Evolutionary conservation across 2,329 filamentous ascomycete genomes (phyloP).

Genomic region (Curvularia hawaiiensis): DNA sequence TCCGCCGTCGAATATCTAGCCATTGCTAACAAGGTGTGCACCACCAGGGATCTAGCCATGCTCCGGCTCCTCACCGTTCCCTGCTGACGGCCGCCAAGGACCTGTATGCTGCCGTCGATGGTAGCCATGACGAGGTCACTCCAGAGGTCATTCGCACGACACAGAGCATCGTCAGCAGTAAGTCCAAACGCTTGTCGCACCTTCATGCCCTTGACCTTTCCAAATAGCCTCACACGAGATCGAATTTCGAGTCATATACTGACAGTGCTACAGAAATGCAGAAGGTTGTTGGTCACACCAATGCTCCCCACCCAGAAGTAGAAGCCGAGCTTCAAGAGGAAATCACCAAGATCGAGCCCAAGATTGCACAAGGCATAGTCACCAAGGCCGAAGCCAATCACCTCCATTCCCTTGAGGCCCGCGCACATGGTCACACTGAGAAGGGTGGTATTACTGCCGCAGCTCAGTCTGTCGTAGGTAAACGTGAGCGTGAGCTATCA

Average conservation of each 20-base stretch:
- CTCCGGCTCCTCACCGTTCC: slow-evolving; percentile 23
- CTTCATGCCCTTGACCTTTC: neutral
- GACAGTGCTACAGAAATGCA: slow-evolving; percentile 36
- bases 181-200: slow-evolving; percentile 11
- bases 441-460: slow-evolving; percentile 45
- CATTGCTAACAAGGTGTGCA: slow-evolving; percentile 29
- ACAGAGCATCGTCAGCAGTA: slow-evolving; percentile 39
- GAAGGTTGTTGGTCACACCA: slow-evolving; percentile 31
- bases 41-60: slow-evolving; percentile 14
- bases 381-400: slow-evolving; percentile 49
- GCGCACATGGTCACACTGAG: slow-evolving; percentile 43
- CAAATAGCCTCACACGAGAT: neutral
- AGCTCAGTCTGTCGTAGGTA: slow-evolving; percentile 49
- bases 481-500: slow-evolving; percentile 28
- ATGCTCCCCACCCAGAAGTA: slow-evolving; percentile 36
- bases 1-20: slow-evolving; percentile 38
- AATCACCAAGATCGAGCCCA: slow-evolving; percentile 40
- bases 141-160: slow-evolving; percentile 31
- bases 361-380: slow-evolving; percentile 41
- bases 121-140: slow-evolving; percentile 32
- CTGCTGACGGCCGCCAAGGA: slow-evolving; percentile 36
- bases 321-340: slow-evolving; percentile 38
- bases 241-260: slow-evolving; percentile 1
- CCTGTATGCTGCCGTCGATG: slow-evolving; percentile 32
- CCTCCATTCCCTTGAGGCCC: slow-evolving; percentile 50